phyloP scores from a whole-genome alignment of 1,139 yeast species.

The Kodamaea sp. region DNA sequence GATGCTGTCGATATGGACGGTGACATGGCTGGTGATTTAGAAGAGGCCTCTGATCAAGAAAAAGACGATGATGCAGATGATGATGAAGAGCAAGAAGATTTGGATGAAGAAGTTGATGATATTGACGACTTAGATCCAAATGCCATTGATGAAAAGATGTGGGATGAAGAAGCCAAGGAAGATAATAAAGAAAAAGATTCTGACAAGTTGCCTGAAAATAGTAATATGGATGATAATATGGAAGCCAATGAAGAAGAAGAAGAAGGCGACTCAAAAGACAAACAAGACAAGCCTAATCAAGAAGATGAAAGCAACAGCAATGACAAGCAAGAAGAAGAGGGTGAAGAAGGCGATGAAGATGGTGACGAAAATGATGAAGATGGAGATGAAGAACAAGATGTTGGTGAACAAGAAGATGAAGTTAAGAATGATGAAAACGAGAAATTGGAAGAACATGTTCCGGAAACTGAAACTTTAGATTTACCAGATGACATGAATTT shows the following conservation, averaged over 20 bases:
- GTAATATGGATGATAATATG: slow-evolving; percentile 55
- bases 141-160: slow-evolving; percentile 96
- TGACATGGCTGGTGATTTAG: slow-evolving; percentile 92
- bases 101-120: slow-evolving; percentile 90
- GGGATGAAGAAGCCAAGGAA: slow-evolving; percentile 90
- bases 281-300: slow-evolving; percentile 26
- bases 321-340: slow-evolving; percentile 28
- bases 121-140: slow-evolving; percentile 90
- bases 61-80: slow-evolving; percentile 55
- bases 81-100: slow-evolving; percentile 50
- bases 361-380: slow-evolving; percentile 37
- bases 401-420: slow-evolving; percentile 77
- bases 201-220: slow-evolving; percentile 59
- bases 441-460: slow-evolving; percentile 66
- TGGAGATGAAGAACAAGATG: slow-evolving; percentile 57
- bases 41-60: slow-evolving; percentile 72
- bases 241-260: slow-evolving; percentile 59
- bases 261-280: slow-evolving; percentile 23
- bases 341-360: slow-evolving; percentile 26
- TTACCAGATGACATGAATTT: slow-evolving; percentile 84
- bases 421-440: slow-evolving; percentile 71
- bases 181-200: slow-evolving; percentile 70
- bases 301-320: slow-evolving; percentile 38
- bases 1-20: slow-evolving; percentile 94
- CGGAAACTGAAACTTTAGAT: slow-evolving; percentile 77